Percentiles rank a stretch among this genome's conserved stretches.
Conservation (phyloP, 129 eudicot genomes). For the Lactuca sativa region DNA sequence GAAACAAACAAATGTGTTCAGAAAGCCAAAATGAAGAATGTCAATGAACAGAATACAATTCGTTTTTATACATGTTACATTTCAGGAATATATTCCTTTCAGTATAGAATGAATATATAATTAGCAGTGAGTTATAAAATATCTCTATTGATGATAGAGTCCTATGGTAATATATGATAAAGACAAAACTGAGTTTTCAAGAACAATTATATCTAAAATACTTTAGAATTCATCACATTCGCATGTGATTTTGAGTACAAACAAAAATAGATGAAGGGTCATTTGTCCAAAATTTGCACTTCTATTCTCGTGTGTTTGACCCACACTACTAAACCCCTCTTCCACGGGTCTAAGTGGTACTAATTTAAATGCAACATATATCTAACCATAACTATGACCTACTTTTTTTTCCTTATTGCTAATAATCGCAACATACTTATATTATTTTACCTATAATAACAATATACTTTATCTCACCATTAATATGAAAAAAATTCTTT, state of each 20-base stretch:
- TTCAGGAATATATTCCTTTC: neutral
- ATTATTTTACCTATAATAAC: too few relatives aligned
- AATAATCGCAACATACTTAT: too few relatives aligned
- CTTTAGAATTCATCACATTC: conserved; percentile 16
- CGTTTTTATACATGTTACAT: neutral
- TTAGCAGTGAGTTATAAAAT: conserved; percentile 5
- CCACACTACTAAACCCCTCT: conserved; percentile 4
- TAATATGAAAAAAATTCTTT: too few relatives aligned
- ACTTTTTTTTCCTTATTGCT: too few relatives aligned
- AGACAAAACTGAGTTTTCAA: conserved; percentile 31
- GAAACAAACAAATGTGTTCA: too few relatives aligned
- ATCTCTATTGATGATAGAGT: conserved; percentile 25
- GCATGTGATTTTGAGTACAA: conserved; percentile 31
- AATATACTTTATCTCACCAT: too few relatives aligned
- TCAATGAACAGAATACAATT: too few relatives aligned
- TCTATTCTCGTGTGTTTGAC: conserved; percentile 7
- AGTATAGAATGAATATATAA: neutral
- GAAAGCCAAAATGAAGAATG: too few relatives aligned
- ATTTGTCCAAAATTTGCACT: conserved; percentile 7
- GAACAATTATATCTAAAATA: conserved; percentile 3
- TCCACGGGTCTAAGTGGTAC: too few relatives aligned
- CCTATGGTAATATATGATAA: conserved; percentile 23
- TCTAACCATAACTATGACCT: too few relatives aligned
- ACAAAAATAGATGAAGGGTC: conserved; percentile 13
- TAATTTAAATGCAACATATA: too few relatives aligned